A percentile compares a stretch with the other conserved stretches of the same genome.
These are phyloP conservation scores for Leptographium lundbergii DNA, from an alignment of 2,329 filamentous ascomycete species.

Conservation along the genomic window DNA sequence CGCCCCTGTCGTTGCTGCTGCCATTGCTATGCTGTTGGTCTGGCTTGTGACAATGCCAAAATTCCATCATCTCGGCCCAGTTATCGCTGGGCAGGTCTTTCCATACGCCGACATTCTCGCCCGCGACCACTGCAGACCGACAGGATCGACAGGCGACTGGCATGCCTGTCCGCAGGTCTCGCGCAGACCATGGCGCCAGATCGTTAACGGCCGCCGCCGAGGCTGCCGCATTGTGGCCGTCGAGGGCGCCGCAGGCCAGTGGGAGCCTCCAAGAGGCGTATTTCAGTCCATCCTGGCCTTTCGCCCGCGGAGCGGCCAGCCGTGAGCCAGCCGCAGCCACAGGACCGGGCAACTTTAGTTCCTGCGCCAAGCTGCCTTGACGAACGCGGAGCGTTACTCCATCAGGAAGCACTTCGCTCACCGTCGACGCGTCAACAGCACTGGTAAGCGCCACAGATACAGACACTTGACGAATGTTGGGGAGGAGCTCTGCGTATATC, in stretches of 20 bases:
- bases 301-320: conserved; percentile 13
- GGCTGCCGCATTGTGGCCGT: background rate
- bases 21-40: conserved; percentile 15
- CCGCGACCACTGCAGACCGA: conserved; percentile 23
- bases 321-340: conserved; percentile 18
- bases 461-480: conserved; percentile 52
- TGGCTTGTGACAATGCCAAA: conserved; percentile 99
- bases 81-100: conserved; percentile 92
- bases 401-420: conserved; percentile 29
- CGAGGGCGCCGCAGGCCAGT: background rate
- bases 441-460: conserved; percentile 39
- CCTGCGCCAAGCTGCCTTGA: conserved; percentile 27
- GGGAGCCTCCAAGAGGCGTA: conserved; percentile 40
- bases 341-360: conserved; percentile 30
- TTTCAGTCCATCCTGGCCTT: background rate
- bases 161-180: conserved; percentile 26
- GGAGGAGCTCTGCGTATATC: conserved; percentile 52
- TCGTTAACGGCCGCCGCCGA: conserved; percentile 2
- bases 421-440: conserved; percentile 28
- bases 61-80: conserved; percentile 99
- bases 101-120: conserved; percentile 45
- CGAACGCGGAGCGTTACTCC: conserved; percentile 32
- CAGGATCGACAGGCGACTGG: conserved; percentile 31
- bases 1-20: background rate
- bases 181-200: conserved; percentile 41